These are phyloP conservation scores for Salix purpurea DNA, from an alignment of 345 rosid genomes.

Conservation along the genomic window DNA sequence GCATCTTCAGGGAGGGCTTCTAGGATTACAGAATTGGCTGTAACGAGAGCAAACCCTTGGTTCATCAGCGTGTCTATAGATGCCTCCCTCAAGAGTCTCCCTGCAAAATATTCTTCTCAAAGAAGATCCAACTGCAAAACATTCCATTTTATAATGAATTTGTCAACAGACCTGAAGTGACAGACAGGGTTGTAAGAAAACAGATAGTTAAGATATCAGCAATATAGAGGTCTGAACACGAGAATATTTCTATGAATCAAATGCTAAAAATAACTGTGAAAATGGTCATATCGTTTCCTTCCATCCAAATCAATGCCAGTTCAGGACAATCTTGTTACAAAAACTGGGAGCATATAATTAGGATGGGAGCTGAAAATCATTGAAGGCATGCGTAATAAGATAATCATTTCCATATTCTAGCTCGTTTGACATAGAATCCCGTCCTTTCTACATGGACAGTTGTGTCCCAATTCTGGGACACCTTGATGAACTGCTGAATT, in stretches of 20 bases:
- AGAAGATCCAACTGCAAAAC: not conserved
- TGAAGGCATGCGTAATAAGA: not conserved
- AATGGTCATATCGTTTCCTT: not conserved
- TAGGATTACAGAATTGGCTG: conserved; percentile 40
- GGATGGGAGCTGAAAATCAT: not conserved
- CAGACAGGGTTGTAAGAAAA: not conserved
- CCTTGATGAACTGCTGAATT: not conserved
- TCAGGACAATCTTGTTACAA: not conserved
- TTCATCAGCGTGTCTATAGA: conserved; percentile 2
- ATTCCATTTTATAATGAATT: not conserved
- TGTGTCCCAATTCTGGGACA: not conserved
- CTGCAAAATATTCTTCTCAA: not conserved
- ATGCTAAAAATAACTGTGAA: not conserved
- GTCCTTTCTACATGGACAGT: not conserved
- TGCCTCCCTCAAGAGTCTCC: conserved; percentile 7
- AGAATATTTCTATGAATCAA: not conserved
- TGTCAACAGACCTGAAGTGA: not conserved
- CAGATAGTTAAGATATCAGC: not conserved
- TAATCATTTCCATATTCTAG: not conserved
- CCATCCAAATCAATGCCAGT: not conserved
- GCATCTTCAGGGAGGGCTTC: conserved; percentile 30
- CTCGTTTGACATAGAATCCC: not conserved
- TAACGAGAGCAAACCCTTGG: conserved; percentile 39
- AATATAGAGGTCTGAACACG: not conserved
- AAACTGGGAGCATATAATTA: not conserved